Base-by-base conservation (phyloP, 306 rosid genomes). In the Pterocarpus macrocarpus region DNA sequence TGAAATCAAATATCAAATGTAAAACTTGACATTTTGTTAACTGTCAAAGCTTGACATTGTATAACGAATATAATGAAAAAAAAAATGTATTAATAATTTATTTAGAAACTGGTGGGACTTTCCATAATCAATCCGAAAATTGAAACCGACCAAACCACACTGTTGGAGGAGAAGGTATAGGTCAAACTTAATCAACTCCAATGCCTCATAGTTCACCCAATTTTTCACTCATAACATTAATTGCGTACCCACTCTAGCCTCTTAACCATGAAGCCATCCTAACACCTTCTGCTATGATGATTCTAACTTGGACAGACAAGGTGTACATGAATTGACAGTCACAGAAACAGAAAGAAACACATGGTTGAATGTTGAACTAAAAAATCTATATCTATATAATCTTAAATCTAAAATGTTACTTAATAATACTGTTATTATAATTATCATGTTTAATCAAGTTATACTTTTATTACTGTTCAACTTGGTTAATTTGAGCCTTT, bases 141-240 rank as follows among this genome's bases (percentile, higher is more conserved):
- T 57, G 10, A 39, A n/a, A 52, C 17, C 10, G 38, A 78, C 61
- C 69, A 68, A 78, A 56, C 30, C 45, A 57, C 68, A n/a, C 14
- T 55, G 52, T 33, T 28, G 62, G 15, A 50, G 76, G 33, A 73
- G 68, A 57, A 61, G 68, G 71, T 49, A n/a, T 14, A 41, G 12
- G 61, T 59, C 64, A 47, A 56, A 68, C 28, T 69, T 43, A 70
- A 80, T 71, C 13, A 36, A 49, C 72, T 71, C 77, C 77, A 59
- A 61, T 49, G 17, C 53, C 79, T 59, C 58, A 44, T 1, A 59
- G 58, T 75, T 71, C 47, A 71, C 76, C 76, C 76, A 52, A 52
- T 34, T 71, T 32, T 28, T 67, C 36, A 36, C 55, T 22, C 4
- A 5, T 55, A 39, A 45, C 38, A 68, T 56, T 57, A 39, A 68